phyloP scores from a whole-genome alignment of 2,329 filamentous ascomycete species.

The Neurospora sp. region DNA sequence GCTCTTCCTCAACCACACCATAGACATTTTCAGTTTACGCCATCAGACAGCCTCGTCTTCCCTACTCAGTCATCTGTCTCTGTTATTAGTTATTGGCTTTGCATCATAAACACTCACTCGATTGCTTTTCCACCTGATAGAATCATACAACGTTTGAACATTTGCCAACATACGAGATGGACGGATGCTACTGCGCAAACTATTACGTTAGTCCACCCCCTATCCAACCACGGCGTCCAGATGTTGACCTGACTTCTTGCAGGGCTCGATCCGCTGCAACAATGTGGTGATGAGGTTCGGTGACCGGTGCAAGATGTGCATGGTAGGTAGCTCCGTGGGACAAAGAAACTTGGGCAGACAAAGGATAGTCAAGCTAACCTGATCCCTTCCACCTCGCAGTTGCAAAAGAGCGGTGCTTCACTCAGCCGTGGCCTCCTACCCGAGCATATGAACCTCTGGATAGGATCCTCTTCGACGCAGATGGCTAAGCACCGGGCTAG shows the following conservation, averaged over 20 bases:
- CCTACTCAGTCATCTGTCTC: not conserved
- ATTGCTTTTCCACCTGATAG: not conserved
- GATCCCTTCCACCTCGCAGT: slow-evolving; percentile 8
- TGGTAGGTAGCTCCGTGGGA: slow-evolving; percentile 15
- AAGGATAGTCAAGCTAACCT: slow-evolving; percentile 4
- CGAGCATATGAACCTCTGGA: slow-evolving; percentile 14
- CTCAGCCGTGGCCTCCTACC: slow-evolving; percentile 19
- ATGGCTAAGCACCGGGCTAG: not conserved
- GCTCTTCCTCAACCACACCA: not conserved
- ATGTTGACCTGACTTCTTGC: slow-evolving; percentile 4
- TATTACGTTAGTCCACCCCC: slow-evolving; percentile 24
- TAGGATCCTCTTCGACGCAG: not conserved
- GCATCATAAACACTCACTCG: not conserved
- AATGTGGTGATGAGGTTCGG: slow-evolving; percentile 28
- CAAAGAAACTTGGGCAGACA: not conserved
- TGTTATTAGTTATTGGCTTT: not conserved
- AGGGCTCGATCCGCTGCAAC: slow-evolving; percentile 28
- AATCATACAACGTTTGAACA: not conserved
- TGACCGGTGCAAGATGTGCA: slow-evolving; percentile 27
- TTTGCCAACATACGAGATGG: slow-evolving; percentile 4
- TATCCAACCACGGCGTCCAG: not conserved
- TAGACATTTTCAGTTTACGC: not conserved
- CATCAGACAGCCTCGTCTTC: not conserved
- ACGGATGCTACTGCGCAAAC: slow-evolving; percentile 27
- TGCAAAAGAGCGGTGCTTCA: slow-evolving; percentile 20